Evolutionary conservation across 345 rosid genomes (phyloP).

Genomic region (Eucalyptus guilfoylei): DNA sequence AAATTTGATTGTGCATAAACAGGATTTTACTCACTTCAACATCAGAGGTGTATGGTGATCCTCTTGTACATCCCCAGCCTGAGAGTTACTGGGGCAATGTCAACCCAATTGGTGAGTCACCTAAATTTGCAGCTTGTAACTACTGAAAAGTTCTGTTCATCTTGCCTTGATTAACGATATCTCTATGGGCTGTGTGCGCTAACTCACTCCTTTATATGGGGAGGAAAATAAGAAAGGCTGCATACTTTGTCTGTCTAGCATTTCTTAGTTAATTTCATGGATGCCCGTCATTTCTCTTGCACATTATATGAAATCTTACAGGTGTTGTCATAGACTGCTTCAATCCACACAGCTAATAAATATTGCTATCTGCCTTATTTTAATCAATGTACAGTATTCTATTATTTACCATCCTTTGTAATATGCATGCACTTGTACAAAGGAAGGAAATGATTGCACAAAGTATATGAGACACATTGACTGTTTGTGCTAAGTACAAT

Average conservation of each 20-base stretch:
- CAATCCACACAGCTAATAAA: neutral
- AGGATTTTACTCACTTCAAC: conserved; percentile 96
- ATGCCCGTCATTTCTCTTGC: neutral
- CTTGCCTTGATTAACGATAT: neutral
- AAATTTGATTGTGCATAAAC: neutral
- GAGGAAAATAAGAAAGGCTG: neutral
- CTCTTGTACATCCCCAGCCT: conserved; percentile 85
- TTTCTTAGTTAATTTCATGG: neutral
- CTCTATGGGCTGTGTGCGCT: neutral
- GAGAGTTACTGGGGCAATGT: conserved; percentile 98
- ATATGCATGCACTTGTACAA: neutral
- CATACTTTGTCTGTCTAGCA: neutral
- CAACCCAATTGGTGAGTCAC: conserved; percentile 73
- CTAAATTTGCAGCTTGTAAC: neutral
- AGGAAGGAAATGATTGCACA: neutral
- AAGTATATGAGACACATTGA: neutral
- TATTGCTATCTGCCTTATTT: neutral
- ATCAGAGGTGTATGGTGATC: conserved; percentile 96
- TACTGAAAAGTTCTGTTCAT: neutral
- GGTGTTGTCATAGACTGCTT: neutral
- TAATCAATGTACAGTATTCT: neutral
- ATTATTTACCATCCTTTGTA: neutral
- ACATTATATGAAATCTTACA: neutral
- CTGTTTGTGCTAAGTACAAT: neutral
- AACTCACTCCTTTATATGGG: neutral